Conservation (phyloP, 768 basidiomycete genomes). For the Lentinula sp. region DNA sequence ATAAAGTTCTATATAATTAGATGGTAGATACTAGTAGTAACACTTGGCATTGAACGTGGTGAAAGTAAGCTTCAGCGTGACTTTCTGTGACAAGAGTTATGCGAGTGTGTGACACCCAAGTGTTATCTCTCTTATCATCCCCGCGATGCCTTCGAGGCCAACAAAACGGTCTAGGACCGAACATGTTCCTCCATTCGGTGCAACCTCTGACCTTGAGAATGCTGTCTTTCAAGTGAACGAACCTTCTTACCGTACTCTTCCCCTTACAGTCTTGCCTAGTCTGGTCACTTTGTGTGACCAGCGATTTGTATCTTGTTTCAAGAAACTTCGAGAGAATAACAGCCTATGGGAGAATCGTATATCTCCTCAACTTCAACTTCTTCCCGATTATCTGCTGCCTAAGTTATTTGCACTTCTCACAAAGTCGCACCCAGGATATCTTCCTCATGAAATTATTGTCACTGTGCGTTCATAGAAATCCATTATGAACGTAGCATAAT, state of each 20-base stretch:
- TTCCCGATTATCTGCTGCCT: slow-evolving; percentile 49
- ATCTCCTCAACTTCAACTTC: slow-evolving; percentile 30
- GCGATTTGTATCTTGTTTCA: slow-evolving; percentile 41
- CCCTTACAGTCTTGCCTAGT: slow-evolving; percentile 28
- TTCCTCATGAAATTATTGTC: slow-evolving; percentile 49
- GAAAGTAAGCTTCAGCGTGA: too few relatives aligned
- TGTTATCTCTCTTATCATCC: too few relatives aligned
- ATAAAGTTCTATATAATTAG: background rate
- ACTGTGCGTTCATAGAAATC: slow-evolving; percentile 30
- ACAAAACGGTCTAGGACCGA: slow-evolving; percentile 22
- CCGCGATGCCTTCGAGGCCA: background rate
- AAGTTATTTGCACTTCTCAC: slow-evolving; percentile 47
- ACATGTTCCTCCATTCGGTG: slow-evolving; percentile 26
- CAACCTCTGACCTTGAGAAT: slow-evolving; percentile 29
- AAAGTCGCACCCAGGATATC: slow-evolving; percentile 40
- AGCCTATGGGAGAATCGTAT: slow-evolving; percentile 30
- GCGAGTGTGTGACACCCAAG: too few relatives aligned
- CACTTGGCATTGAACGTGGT: too few relatives aligned
- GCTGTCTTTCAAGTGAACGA: slow-evolving; percentile 18
- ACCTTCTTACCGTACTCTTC: slow-evolving; percentile 42
- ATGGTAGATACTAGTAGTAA: background rate
- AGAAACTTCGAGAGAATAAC: slow-evolving; percentile 30
- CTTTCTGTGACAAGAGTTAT: too few relatives aligned
- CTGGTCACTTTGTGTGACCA: slow-evolving; percentile 46
- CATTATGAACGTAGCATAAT: background rate